Evolutionary conservation across 768 basidiomycete genomes (phyloP).

Genomic region (Tylopilus vinaceipallidus): DNA sequence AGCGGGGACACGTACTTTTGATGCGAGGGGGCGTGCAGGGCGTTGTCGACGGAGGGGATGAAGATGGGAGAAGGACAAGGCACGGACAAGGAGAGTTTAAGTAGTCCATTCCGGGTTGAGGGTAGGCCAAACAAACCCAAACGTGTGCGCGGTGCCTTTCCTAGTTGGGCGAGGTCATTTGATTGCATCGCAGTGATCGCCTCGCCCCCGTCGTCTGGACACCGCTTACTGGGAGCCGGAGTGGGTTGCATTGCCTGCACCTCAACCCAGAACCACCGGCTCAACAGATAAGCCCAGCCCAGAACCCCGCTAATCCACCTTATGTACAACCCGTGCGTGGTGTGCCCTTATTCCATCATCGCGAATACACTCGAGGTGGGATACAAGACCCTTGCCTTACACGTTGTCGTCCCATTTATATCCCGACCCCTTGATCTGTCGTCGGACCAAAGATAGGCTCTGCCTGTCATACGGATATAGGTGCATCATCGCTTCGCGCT

Average conservation of each 20-base stretch:
- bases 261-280: not conserved
- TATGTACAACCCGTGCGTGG: slow-evolving; percentile 9
- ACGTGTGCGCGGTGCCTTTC: slow-evolving; percentile 9
- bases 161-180: slow-evolving; percentile 7
- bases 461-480: not conserved
- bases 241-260: slow-evolving; percentile 14
- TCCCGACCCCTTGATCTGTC: not conserved
- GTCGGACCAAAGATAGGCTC: slow-evolving; percentile 2
- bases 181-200: slow-evolving; percentile 5
- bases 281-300: not conserved
- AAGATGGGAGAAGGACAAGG: slow-evolving; percentile 23
- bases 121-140: slow-evolving; percentile 33
- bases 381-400: not conserved
- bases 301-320: slow-evolving; percentile 8
- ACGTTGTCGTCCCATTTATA: not conserved
- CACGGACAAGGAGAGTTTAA: slow-evolving; percentile 23
- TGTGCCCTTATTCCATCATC: slow-evolving; percentile 3
- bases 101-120: slow-evolving; percentile 31
- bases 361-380: not conserved
- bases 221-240: slow-evolving; percentile 10
- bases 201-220: slow-evolving; percentile 15
- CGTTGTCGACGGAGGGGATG: slow-evolving; percentile 14
- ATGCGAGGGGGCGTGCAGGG: not conserved
- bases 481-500: too few species aligned
- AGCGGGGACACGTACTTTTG: slow-evolving; percentile 8